These are phyloP conservation scores for Ceratocystis albifundus DNA, from an alignment of 2,329 filamentous ascomycete species.

Conservation along the genomic window DNA sequence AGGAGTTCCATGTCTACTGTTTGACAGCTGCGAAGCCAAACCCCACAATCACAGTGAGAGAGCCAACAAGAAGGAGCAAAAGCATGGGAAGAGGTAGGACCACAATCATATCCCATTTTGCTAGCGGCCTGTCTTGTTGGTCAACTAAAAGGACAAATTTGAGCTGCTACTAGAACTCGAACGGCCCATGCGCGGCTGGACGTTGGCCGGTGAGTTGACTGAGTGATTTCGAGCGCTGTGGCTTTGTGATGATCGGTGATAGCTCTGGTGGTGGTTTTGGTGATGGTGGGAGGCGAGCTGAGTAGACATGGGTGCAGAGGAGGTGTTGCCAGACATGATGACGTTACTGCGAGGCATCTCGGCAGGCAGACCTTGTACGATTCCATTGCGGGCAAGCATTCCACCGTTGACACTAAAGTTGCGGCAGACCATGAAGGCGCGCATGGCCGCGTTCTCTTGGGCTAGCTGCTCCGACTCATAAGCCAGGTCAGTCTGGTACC, in stretches of 20 bases:
- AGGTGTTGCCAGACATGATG: constrained; percentile 38
- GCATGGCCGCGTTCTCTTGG: constrained; percentile 87
- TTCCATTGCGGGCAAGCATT: constrained; percentile 63
- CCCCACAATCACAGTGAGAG: not conserved
- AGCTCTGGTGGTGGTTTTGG: constrained; percentile 39
- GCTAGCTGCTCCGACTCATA: constrained; percentile 75
- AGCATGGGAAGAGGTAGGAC: not conserved
- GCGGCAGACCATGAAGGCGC: constrained; percentile 92
- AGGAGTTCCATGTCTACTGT: not conserved
- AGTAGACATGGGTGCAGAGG: constrained; percentile 29
- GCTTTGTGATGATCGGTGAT: constrained; percentile 10
- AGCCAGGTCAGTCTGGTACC: constrained; percentile 82
- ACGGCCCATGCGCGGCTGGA: constrained; percentile 20
- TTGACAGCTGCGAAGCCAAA: not conserved
- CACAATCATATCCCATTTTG: not conserved
- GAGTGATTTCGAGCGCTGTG: constrained; percentile 10
- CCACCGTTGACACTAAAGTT: constrained; percentile 96
- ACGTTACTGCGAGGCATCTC: constrained; percentile 34
- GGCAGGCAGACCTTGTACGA: constrained; percentile 54
- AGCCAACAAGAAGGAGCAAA: not conserved
- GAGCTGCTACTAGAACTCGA: constrained; percentile 40
- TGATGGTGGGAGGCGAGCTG: constrained; percentile 26
- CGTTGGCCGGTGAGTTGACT: not conserved
- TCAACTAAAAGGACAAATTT: constrained; percentile 47
- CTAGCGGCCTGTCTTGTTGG: not conserved